A percentile compares a stretch with the other conserved stretches of the same genome.
These are phyloP conservation scores for Suillus cothurnatus DNA, from an alignment of 768 basidiomycete genomes.

Conservation along the genomic window DNA sequence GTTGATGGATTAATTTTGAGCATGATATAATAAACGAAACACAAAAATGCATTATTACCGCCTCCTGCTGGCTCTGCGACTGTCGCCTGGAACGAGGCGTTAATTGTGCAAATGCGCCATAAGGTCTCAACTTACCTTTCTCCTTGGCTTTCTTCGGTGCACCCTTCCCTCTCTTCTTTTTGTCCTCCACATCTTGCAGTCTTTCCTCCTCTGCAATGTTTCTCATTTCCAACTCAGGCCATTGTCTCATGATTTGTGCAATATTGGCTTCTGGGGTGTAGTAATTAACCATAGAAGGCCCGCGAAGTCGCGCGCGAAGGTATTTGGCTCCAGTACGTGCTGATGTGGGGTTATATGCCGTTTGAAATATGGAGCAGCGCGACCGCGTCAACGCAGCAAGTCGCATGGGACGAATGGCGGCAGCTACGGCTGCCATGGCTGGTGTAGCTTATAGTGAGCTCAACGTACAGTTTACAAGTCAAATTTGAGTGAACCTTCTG, in stretches of 20 bases:
- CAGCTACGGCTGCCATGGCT: constrained; percentile 22
- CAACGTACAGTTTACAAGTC: neutral
- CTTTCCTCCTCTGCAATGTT: constrained; percentile 71
- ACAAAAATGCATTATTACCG: constrained; percentile 25
- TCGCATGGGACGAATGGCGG: constrained; percentile 48
- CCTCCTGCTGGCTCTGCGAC: constrained; percentile 51
- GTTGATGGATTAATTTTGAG: neutral
- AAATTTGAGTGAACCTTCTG: constrained; percentile 17
- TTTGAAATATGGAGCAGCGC: constrained; percentile 80
- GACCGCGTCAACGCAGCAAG: constrained; percentile 63
- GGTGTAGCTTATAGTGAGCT: neutral
- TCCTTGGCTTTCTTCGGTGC: constrained; percentile 79
- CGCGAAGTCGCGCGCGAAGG: constrained; percentile 77
- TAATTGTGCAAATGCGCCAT: constrained; percentile 2
- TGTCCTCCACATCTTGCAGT: constrained; percentile 65
- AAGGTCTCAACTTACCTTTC: constrained; percentile 48
- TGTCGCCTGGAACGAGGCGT: constrained; percentile 43
- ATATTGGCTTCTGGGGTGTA: constrained; percentile 70
- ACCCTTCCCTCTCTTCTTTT: constrained; percentile 79
- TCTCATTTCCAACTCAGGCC: constrained; percentile 60
- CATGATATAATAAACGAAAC: neutral
- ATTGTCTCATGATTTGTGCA: constrained; percentile 48
- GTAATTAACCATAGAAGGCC: constrained; percentile 85
- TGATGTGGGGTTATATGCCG: constrained; percentile 82
- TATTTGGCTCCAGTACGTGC: constrained; percentile 91